A percentile compares a stretch with the other conserved stretches of the same genome.
Conservation (phyloP, 2,329 filamentous ascomycete genomes). For the Botrytis squamosa region DNA sequence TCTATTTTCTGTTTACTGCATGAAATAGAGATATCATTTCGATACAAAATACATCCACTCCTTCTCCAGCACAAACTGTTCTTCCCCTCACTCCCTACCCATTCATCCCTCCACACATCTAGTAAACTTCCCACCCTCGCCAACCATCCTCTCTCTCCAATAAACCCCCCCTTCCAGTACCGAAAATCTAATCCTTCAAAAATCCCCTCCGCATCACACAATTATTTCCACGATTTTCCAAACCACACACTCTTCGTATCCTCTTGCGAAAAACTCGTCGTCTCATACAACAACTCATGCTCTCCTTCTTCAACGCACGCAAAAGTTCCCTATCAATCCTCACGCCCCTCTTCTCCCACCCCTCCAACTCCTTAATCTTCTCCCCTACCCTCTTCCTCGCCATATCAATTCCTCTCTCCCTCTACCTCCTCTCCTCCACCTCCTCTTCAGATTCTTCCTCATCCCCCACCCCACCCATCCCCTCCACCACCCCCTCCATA, state of each 20-base stretch:
- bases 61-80: background rate
- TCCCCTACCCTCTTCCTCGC: background rate
- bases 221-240: background rate
- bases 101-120: background rate
- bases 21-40: background rate
- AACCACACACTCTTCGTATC: background rate
- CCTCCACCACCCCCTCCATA: background rate
- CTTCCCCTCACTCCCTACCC: background rate
- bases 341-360: background rate
- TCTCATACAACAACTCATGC: background rate
- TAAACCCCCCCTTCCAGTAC: background rate
- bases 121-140: background rate
- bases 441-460: background rate
- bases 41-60: background rate
- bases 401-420: background rate
- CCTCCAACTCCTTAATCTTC: background rate
- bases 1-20: background rate
- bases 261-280: accelerated
- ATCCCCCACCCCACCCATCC: background rate
- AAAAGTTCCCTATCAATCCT: background rate
- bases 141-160: background rate
- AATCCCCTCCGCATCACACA: background rate
- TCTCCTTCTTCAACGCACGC: background rate
- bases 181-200: background rate
- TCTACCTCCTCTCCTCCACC: background rate